Evolutionary conservation across 2,329 filamentous ascomycete genomes (phyloP).

Genomic region (Phaeomoniella chlamydospora): DNA sequence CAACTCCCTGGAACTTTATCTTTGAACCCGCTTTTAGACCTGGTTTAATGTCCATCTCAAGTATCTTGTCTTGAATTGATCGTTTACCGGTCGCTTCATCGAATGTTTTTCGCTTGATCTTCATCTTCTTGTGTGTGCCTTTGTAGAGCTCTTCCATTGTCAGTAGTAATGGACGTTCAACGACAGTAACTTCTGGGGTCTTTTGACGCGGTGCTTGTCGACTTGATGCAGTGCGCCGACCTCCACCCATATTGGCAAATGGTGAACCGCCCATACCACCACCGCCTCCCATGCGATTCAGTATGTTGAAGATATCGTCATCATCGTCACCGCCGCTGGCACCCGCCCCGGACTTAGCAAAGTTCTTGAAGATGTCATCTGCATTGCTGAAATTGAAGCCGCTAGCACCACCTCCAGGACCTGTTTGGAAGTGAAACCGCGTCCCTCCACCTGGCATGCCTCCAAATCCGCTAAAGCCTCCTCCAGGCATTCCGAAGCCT

Average conservation of each 20-base stretch:
- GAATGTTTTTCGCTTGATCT: conserved; percentile 93
- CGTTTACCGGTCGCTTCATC: conserved; percentile 69
- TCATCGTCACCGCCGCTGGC: conserved; percentile 39
- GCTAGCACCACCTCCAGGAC: conserved; percentile 39
- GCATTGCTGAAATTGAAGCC: conserved; percentile 77
- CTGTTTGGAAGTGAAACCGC: conserved; percentile 32
- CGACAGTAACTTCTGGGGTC: conserved; percentile 77
- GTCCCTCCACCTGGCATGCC: conserved; percentile 31
- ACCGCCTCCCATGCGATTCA: conserved; percentile 30
- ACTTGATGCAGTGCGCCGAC: conserved; percentile 20
- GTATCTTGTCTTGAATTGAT: conserved; percentile 71
- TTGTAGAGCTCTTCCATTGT: conserved; percentile 78
- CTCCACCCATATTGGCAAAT: conserved; percentile 13
- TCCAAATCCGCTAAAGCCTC: conserved; percentile 32
- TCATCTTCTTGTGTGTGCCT: conserved; percentile 90
- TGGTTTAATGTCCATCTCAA: conserved; percentile 91
- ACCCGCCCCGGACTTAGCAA: conserved; percentile 47
- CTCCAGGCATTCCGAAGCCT: conserved; percentile 39
- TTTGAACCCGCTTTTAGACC: conserved; percentile 94
- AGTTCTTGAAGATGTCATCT: conserved; percentile 73
- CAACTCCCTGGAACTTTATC: conserved; percentile 96
- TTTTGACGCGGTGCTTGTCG: conserved; percentile 15
- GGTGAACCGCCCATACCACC: conserved; percentile 16
- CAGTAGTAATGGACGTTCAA: conserved; percentile 70
- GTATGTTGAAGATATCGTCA: conserved; percentile 40